A percentile compares a stretch with the other conserved stretches of the same genome.
phyloP scores from a whole-genome alignment of 768 basidiomycete species.

The Termitomyces sp. region DNA sequence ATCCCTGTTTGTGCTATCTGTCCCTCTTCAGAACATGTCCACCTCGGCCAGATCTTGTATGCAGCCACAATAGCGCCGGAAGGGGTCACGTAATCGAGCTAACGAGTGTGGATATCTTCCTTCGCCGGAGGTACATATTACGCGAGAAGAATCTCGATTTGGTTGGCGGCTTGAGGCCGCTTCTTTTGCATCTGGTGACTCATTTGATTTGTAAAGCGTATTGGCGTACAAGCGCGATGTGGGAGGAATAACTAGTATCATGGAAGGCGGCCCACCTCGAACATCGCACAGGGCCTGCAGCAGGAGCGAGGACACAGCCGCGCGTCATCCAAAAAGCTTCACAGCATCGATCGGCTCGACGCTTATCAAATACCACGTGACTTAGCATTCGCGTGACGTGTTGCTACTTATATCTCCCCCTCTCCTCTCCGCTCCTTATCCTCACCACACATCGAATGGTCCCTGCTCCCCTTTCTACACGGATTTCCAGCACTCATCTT shows the following conservation, averaged over 20 bases:
- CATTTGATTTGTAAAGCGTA: neutral
- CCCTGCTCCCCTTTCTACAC: conserved; percentile 31
- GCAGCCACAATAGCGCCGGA: neutral
- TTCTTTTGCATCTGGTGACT: neutral
- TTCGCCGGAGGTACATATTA: neutral
- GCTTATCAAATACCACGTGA: neutral
- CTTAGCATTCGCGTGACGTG: neutral
- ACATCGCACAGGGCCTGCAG: neutral
- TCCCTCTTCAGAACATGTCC: neutral
- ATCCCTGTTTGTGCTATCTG: neutral
- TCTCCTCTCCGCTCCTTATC: neutral
- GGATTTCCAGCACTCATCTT: conserved; percentile 24
- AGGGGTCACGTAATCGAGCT: neutral
- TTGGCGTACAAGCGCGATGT: neutral
- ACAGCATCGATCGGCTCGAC: neutral
- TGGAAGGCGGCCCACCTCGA: neutral
- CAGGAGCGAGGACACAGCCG: too few relatives aligned
- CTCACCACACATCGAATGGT: conserved; percentile 32
- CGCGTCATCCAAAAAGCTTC: neutral
- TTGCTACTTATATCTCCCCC: neutral
- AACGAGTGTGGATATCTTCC: neutral
- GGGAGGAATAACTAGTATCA: neutral
- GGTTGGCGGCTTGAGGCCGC: neutral
- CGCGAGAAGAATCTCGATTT: neutral
- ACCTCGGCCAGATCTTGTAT: neutral